Evolutionary conservation across 148 eudicot species (phyloP).

Genomic region (Oxyria digyna): DNA sequence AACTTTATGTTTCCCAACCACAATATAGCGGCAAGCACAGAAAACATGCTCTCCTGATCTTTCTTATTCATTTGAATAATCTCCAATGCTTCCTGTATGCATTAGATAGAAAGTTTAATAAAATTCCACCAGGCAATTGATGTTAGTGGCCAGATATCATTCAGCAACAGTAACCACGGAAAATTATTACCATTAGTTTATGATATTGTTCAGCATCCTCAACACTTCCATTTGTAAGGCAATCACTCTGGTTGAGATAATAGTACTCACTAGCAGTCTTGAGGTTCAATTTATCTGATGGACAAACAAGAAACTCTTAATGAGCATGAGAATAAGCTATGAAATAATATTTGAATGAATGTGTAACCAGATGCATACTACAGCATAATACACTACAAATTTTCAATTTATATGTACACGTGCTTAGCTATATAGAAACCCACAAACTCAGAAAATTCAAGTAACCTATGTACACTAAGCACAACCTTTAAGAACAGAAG

Average conservation of each 20-base stretch:
- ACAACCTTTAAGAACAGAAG: conserved; percentile 72
- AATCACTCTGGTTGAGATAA: conserved; percentile 72
- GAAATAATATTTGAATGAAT: not conserved
- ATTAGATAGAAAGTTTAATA: not conserved
- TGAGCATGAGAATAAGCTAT: not conserved
- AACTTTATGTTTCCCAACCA: conserved; percentile 96
- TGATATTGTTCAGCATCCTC: conserved; percentile 64
- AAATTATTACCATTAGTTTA: conserved; percentile 62
- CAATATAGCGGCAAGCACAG: conserved; percentile 74
- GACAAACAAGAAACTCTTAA: not conserved
- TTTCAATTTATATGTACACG: not conserved
- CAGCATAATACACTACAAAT: not conserved
- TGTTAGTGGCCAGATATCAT: not conserved
- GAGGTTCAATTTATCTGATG: conserved; percentile 62
- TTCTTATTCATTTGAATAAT: conserved; percentile 43
- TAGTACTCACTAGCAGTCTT: conserved; percentile 52
- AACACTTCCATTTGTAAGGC: conserved; percentile 45
- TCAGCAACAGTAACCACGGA: not conserved
- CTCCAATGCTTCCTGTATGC: conserved; percentile 56
- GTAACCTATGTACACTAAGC: not conserved
- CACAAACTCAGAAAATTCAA: not conserved
- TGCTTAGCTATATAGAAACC: not conserved
- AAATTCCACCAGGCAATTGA: not conserved
- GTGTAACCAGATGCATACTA: not conserved
- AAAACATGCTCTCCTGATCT: conserved; percentile 61